Conservation (phyloP, 2,329 filamentous ascomycete genomes). For the Cladophialophora psammophila region DNA sequence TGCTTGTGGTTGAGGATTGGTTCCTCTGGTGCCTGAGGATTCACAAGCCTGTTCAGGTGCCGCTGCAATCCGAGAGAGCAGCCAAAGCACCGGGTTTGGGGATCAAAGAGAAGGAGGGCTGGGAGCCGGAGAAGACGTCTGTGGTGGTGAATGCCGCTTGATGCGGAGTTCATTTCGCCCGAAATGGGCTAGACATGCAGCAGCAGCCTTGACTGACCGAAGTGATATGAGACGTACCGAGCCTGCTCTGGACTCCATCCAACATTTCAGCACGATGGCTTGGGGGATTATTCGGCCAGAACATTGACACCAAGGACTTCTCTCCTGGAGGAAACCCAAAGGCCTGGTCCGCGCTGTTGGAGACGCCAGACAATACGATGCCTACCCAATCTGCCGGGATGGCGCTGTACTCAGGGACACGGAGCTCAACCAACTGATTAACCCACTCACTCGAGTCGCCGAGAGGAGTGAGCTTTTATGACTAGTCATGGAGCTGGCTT, state of each 20-base stretch:
- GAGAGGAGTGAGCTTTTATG: background rate
- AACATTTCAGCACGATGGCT: background rate
- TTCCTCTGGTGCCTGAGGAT: constrained; percentile 69
- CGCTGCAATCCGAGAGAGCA: constrained; percentile 7
- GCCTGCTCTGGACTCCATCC: background rate
- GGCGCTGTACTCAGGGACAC: background rate
- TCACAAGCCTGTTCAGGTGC: constrained; percentile 63
- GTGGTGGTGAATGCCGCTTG: constrained; percentile 17
- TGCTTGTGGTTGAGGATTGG: constrained; percentile 72
- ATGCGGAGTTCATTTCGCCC: background rate
- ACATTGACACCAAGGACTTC: background rate
- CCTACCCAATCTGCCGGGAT: background rate
- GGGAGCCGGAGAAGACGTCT: constrained; percentile 14
- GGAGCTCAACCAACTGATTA: background rate
- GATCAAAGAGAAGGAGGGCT: constrained; percentile 17
- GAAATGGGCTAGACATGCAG: background rate
- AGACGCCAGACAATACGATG: background rate
- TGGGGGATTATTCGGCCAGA: background rate
- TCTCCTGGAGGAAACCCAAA: background rate
- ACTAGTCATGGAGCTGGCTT: background rate
- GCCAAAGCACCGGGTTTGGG: constrained; percentile 2
- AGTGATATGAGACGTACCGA: background rate
- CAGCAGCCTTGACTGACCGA: background rate
- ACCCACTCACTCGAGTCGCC: background rate
- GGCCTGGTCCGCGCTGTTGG: background rate